These are phyloP conservation scores for Venturia asperata DNA, from an alignment of 2,329 filamentous ascomycete species.

Conservation along the genomic window DNA sequence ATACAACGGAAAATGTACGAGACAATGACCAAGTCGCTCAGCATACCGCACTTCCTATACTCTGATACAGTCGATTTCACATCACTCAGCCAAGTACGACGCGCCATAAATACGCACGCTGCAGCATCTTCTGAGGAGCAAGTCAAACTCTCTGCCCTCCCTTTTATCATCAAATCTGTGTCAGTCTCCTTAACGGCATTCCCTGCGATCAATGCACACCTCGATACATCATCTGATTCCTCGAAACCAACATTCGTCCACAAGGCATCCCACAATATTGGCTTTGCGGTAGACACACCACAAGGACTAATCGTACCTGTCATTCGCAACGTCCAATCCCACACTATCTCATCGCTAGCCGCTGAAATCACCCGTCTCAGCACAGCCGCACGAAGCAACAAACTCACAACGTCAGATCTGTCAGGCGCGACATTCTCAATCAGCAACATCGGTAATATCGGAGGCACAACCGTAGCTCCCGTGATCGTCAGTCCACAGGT, in stretches of 20 bases:
- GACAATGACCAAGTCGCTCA: conserved; percentile 85
- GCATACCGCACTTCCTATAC: conserved; percentile 92
- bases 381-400: conserved; percentile 63
- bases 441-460: conserved; percentile 93
- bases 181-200: conserved; percentile 76
- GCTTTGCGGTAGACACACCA: conserved; percentile 91
- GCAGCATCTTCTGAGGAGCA: conserved; percentile 31
- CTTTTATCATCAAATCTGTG: conserved; percentile 93
- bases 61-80: conserved; percentile 83
- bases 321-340: conserved; percentile 70
- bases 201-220: conserved; percentile 78
- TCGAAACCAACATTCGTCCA: conserved; percentile 68
- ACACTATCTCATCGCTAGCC: conserved; percentile 72
- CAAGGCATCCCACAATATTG: conserved; percentile 86
- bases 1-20: conserved; percentile 95
- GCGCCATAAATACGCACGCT: conserved; percentile 59
- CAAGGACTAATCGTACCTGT: conserved; percentile 85
- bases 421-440: conserved; percentile 87
- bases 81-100: conserved; percentile 62
- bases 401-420: conserved; percentile 67
- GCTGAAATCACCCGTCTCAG: conserved; percentile 69
- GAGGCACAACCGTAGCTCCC: conserved; percentile 83
- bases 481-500: conserved; percentile 89
- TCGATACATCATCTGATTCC: conserved; percentile 55
- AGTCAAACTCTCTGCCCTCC: conserved; percentile 75